Base-by-base conservation (phyloP, 495 filamentous ascomycete species). In the Melanomma pulvis-pyrius region DNA sequence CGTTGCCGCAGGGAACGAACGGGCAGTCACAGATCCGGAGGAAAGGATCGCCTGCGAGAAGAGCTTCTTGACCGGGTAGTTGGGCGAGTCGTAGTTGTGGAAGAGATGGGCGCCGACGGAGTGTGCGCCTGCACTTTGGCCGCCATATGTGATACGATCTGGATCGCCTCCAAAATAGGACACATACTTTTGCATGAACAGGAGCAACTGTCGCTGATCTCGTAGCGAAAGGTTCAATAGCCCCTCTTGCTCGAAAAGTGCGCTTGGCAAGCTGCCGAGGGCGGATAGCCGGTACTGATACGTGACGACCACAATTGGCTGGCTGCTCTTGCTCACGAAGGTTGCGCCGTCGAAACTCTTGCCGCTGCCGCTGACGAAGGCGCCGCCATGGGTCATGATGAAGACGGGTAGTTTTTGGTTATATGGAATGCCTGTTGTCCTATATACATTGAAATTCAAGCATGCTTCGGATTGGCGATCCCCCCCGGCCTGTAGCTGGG, bases 221-320 rank as follows among this genome's bases (percentile, higher is more conserved):
- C 15, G 48, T 13, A 70, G 24, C 0, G 56, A 62, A 8, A 67
- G 52, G 28, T 70, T 70, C 29, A 70, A 39, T 19, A 59, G n/a
- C 1, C 55, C 63, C 41, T 66, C 58, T 25, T 70, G 44, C 52
- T 53, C 67, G 26, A 66, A 58, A 11, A 63, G 30, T 7, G 49
- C 50, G 5, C 24, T 28, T 1, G 68, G 62, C 41, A 70, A 52
- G 19, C 17, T 60, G 9, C 62, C 68, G 15, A 70, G 46, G 8
- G 62, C 63, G 11, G 56, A 52, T 1, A 70, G 41, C 1, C 68
- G 62, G 47, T 70, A 70, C 30, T 70, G 56, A 17, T 58, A 12
- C 19, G 68, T 70, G 15, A 70, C 63, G n/a, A 63, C 63, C 29
- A 70, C 51, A 13, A 67, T n/a, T 9, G 61, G 62, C 13, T 61